These are phyloP conservation scores for Kazachstania taianensis DNA, from an alignment of 805 yeast genomes.

Conservation along the genomic window DNA sequence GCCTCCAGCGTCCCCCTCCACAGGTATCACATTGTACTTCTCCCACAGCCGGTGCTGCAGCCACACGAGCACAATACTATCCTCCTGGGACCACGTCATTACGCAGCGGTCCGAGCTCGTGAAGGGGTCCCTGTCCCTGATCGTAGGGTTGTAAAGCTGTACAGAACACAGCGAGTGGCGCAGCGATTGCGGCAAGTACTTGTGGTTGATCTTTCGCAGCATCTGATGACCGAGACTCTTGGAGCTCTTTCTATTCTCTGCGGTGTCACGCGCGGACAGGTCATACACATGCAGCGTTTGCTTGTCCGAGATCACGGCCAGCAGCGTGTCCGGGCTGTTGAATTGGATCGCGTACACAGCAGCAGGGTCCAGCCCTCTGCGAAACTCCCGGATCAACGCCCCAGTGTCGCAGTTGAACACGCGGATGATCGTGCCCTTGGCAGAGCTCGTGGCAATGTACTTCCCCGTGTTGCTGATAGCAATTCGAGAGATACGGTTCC, in stretches of 20 bases:
- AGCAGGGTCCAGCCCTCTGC: slow-evolving; percentile 86
- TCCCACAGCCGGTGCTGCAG: slow-evolving; percentile 70
- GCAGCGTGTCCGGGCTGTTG: slow-evolving; percentile 60
- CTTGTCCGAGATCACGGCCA: slow-evolving; percentile 85
- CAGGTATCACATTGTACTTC: slow-evolving; percentile 64
- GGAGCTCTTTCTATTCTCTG: too few species aligned
- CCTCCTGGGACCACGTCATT: slow-evolving; percentile 29
- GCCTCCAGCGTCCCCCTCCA: slow-evolving; percentile 28
- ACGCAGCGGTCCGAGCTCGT: slow-evolving; percentile 21
- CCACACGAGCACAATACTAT: slow-evolving; percentile 69
- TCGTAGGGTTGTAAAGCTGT: slow-evolving; percentile 33
- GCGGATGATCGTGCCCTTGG: slow-evolving; percentile 81
- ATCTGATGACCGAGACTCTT: too few species aligned
- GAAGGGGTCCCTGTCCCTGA: slow-evolving; percentile 8
- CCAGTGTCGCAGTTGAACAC: slow-evolving; percentile 59
- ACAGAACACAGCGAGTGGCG: slow-evolving; percentile 83
- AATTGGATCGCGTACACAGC: slow-evolving; percentile 73
- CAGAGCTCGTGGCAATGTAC: slow-evolving; percentile 79
- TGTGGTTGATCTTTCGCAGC: too few species aligned
- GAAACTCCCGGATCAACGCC: slow-evolving; percentile 65
- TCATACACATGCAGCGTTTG: slow-evolving; percentile 81
- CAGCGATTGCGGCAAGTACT: too few species aligned
- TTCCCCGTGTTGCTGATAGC: slow-evolving; percentile 67
- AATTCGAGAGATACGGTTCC: slow-evolving; percentile 58
- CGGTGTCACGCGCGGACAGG: slow-evolving; percentile 6